Evolutionary conservation across 2,329 filamentous ascomycete species (phyloP).

Genomic region (Alternaria metachromatica): DNA sequence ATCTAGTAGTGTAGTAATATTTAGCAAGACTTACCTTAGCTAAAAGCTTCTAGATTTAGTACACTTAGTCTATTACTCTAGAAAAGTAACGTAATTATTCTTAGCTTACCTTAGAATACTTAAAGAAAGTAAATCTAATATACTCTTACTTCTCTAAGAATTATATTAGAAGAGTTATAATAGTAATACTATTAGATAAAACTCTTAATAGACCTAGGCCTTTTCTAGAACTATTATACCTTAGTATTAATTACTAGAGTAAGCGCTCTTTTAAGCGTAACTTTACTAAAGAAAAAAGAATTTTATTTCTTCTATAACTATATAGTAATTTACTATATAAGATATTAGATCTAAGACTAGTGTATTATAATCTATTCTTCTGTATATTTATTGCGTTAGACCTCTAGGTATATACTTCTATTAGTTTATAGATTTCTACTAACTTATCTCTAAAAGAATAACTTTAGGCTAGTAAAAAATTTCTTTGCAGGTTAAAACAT

Average conservation of each 20-base stretch:
- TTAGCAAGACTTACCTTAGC: slow-evolving; percentile 11
- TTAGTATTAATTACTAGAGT: slow-evolving; percentile 5
- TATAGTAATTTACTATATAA: slow-evolving; percentile 2
- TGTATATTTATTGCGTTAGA: slow-evolving; percentile 13
- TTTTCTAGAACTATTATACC: neutral
- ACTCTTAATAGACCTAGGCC: neutral
- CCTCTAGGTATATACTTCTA: neutral
- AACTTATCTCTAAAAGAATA: slow-evolving; percentile 3
- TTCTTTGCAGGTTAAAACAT: neutral
- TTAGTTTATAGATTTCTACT: neutral
- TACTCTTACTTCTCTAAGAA: slow-evolving; percentile 4
- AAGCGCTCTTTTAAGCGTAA: slow-evolving; percentile 11
- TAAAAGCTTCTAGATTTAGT: slow-evolving; percentile 7
- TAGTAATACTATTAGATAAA: neutral
- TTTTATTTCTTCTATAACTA: slow-evolving; percentile 13
- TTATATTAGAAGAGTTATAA: slow-evolving; percentile 11
- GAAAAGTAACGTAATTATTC: slow-evolving; percentile 10
- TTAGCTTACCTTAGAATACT: slow-evolving; percentile 16
- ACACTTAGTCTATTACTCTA: slow-evolving; percentile 4
- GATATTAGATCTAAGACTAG: slow-evolving; percentile 6
- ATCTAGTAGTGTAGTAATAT: slow-evolving; percentile 17
- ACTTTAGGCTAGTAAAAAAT: slow-evolving; percentile 8
- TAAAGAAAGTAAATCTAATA: slow-evolving; percentile 17
- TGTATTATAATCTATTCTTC: slow-evolving; percentile 11
- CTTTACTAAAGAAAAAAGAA: slow-evolving; percentile 12